phyloP scores from a whole-genome alignment of 257 asterid genomes.

The Mentha longifolia region DNA sequence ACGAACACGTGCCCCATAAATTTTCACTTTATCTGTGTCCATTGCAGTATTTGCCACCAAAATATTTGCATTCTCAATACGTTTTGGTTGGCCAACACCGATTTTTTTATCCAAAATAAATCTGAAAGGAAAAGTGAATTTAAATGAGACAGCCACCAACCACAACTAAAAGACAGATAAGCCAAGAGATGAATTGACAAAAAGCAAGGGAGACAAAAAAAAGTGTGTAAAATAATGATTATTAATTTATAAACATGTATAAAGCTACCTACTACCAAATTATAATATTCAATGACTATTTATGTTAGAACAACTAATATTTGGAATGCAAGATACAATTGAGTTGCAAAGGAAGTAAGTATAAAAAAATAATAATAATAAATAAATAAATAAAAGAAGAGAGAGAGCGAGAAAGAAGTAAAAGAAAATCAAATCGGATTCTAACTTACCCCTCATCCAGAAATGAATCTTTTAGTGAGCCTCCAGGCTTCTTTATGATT shows the following conservation, averaged over 20 bases:
- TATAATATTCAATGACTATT: neutral
- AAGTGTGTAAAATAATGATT: neutral
- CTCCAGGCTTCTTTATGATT: constrained; percentile 94
- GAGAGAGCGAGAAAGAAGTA: neutral
- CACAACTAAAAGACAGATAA: neutral
- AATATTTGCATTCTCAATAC: constrained; percentile 94
- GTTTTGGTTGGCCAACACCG: constrained; percentile 96
- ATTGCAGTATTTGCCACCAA: constrained; percentile 97
- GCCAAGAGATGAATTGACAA: neutral
- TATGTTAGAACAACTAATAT: neutral
- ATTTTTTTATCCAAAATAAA: constrained; percentile 95
- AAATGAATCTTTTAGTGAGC: constrained; percentile 84
- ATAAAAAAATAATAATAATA: no score
- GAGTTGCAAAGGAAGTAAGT: neutral
- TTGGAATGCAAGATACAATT: neutral
- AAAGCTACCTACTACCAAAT: neutral
- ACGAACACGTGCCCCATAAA: constrained; percentile 97
- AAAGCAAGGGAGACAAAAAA: neutral
- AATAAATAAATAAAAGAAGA: neutral
- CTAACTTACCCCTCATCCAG: constrained; percentile 33
- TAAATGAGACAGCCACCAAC: neutral
- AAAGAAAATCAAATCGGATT: neutral
- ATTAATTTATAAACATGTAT: neutral
- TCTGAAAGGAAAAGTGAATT: constrained; percentile 42
- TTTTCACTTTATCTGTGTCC: constrained; percentile 99